These are phyloP conservation scores for Boletus rubropictus DNA, from an alignment of 768 basidiomycete genomes.

Conservation along the genomic window DNA sequence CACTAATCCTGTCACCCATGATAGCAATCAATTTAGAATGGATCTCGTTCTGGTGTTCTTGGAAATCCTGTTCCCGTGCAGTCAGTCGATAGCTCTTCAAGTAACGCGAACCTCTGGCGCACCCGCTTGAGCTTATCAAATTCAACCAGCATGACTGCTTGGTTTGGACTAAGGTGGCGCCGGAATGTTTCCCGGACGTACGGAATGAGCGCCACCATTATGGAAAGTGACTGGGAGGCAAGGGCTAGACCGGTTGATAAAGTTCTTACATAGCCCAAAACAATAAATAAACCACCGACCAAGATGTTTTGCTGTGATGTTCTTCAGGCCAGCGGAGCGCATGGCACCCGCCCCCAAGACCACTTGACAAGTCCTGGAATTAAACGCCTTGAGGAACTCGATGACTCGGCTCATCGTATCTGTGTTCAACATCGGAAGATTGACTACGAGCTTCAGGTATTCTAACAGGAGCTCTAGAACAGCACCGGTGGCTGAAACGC, in stretches of 20 bases:
- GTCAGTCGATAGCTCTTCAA: slow-evolving; percentile 2
- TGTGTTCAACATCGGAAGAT: slow-evolving; percentile 82
- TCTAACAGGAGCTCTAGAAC: slow-evolving; percentile 69
- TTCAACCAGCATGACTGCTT: slow-evolving; percentile 94
- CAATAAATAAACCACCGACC: slow-evolving; percentile 44
- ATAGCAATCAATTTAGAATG: slow-evolving; percentile 96
- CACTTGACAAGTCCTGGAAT: slow-evolving; percentile 96
- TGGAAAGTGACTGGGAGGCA: slow-evolving; percentile 92
- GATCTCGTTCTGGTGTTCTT: slow-evolving; percentile 99
- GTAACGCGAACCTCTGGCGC: slow-evolving; percentile 27
- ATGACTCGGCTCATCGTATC: slow-evolving; percentile 94
- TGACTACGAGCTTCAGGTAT: slow-evolving; percentile 84
- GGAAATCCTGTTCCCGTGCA: slow-evolving; percentile 65
- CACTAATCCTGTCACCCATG: slow-evolving; percentile 90
- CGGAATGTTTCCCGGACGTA: slow-evolving; percentile 94
- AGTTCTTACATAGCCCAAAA: slow-evolving; percentile 12
- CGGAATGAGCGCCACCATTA: slow-evolving; percentile 90
- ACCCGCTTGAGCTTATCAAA: slow-evolving; percentile 98
- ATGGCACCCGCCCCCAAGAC: slow-evolving; percentile 99
- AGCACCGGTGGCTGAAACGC: slow-evolving; percentile 79
- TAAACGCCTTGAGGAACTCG: slow-evolving; percentile 96
- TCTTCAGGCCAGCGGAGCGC: slow-evolving; percentile 94
- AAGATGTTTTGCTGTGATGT: slow-evolving; percentile 97
- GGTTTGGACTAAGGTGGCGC: slow-evolving; percentile 87
- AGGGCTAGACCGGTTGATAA: slow-evolving; percentile 51